Percentiles rank a stretch among this genome's conserved stretches.
phyloP scores from a whole-genome alignment of 352 stramenopile species.

The Elongisporangium undulatum region DNA sequence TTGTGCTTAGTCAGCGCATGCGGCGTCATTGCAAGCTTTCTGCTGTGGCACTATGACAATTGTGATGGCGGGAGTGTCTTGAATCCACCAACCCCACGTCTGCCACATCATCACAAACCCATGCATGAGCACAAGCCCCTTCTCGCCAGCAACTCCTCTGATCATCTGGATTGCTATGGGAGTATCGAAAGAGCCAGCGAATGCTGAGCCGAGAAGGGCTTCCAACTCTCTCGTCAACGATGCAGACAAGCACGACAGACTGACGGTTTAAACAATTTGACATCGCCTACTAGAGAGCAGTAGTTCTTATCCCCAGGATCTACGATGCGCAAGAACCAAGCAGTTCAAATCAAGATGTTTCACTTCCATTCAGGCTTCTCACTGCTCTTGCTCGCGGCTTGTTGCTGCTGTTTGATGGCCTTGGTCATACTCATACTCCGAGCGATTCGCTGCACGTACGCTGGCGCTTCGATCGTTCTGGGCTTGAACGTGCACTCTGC shows the following conservation, averaged over 20 bases:
- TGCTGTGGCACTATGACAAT: not conserved
- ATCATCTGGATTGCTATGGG: not conserved
- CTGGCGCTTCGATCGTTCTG: slow-evolving; percentile 73
- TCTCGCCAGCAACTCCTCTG: not conserved
- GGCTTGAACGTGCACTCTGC: slow-evolving; percentile 84
- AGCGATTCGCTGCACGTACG: slow-evolving; percentile 83
- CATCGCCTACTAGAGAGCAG: not conserved
- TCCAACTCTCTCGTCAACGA: too few relatives aligned
- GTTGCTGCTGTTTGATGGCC: slow-evolving; percentile 52
- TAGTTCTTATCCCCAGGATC: too few relatives aligned
- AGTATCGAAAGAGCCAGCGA: not conserved
- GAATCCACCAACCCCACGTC: not conserved
- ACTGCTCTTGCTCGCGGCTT: slow-evolving; percentile 24
- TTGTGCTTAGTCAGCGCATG: slow-evolving; percentile 16
- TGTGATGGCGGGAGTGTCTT: not conserved
- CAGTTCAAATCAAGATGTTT: not conserved
- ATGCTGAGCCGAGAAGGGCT: not conserved
- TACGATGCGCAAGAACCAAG: too few relatives aligned
- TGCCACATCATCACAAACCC: not conserved
- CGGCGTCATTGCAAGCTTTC: slow-evolving; percentile 13
- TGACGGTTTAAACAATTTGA: not conserved
- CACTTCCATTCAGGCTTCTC: slow-evolving; percentile 75
- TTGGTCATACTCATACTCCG: slow-evolving; percentile 71
- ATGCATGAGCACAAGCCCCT: not conserved
- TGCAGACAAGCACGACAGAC: not conserved